A percentile compares a stretch with the other conserved stretches of the same genome.
These are phyloP conservation scores for Flaveria bidentis DNA, from an alignment of 129 eudicot genomes.

Conservation along the genomic window DNA sequence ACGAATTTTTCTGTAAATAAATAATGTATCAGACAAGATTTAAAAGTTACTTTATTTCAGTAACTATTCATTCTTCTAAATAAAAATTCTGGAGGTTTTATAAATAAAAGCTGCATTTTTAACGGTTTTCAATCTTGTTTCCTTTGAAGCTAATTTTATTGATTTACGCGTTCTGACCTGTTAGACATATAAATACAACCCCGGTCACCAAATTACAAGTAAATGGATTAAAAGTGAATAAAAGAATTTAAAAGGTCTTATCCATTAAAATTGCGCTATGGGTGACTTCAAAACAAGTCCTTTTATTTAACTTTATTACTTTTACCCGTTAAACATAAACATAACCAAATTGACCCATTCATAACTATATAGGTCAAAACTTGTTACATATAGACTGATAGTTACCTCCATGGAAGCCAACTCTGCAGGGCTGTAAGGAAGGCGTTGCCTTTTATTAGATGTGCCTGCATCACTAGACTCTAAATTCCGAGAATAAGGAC, in stretches of 20 bases:
- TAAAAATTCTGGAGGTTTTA: neutral
- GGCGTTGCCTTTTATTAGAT: constrained; percentile 79
- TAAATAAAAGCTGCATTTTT: neutral
- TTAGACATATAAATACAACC: neutral
- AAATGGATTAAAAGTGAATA: neutral
- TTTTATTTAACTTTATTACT: neutral
- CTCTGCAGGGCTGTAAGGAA: constrained; percentile 86
- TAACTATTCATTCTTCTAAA: neutral
- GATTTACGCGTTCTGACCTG: neutral
- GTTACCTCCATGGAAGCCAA: constrained; percentile 96
- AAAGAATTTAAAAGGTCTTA: neutral
- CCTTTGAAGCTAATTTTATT: neutral
- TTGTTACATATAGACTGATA: neutral
- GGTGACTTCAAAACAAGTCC: neutral
- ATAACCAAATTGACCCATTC: neutral
- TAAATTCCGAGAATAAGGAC: constrained; percentile 54
- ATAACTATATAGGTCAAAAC: neutral
- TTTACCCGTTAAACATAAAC: neutral
- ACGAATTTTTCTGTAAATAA: neutral
- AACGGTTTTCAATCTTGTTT: neutral
- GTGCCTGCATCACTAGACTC: constrained; percentile 58
- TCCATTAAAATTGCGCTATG: neutral
- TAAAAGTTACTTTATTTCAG: neutral
- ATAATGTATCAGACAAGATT: neutral
- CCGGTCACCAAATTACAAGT: neutral